These are phyloP conservation scores for Pseudonitzschia multistriata DNA, from an alignment of 108 stramenopile genomes.

Conservation along the genomic window DNA sequence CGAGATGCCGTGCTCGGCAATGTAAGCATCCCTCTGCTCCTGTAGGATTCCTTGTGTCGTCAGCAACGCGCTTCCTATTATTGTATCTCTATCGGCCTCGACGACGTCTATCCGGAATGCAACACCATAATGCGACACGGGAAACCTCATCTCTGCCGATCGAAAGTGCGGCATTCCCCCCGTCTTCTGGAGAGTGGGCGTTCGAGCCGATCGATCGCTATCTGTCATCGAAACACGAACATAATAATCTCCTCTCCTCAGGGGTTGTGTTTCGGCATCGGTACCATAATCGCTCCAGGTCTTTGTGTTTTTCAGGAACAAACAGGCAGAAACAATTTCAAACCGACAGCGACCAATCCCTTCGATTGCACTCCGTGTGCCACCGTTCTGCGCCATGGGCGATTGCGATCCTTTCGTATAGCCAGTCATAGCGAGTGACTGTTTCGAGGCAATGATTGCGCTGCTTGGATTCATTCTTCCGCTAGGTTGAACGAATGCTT, in stretches of 20 bases:
- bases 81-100: conserved; percentile 67
- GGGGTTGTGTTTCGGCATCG: conserved; percentile 26
- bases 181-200: conserved; percentile 64
- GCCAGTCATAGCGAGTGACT: neutral
- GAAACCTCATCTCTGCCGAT: conserved; percentile 48
- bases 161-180: conserved; percentile 65
- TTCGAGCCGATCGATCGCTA: conserved; percentile 47
- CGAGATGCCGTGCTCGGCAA: conserved; percentile 31
- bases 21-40: conserved; percentile 60
- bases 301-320: conserved; percentile 51
- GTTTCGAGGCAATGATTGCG: neutral
- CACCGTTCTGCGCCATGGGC: neutral
- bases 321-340: conserved; percentile 52
- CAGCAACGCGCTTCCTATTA: conserved; percentile 62
- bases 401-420: neutral
- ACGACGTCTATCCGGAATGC: conserved; percentile 78
- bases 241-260: conserved; percentile 76
- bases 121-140: conserved; percentile 57
- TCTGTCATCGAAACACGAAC: conserved; percentile 65
- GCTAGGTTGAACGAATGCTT: neutral
- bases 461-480: neutral
- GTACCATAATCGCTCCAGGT: conserved; percentile 53
- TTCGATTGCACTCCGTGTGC: neutral
- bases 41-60: conserved; percentile 75
- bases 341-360: conserved; percentile 57